phyloP scores from a whole-genome alignment of 2,329 filamentous ascomycete species.

The Claviceps pazoutovae region DNA sequence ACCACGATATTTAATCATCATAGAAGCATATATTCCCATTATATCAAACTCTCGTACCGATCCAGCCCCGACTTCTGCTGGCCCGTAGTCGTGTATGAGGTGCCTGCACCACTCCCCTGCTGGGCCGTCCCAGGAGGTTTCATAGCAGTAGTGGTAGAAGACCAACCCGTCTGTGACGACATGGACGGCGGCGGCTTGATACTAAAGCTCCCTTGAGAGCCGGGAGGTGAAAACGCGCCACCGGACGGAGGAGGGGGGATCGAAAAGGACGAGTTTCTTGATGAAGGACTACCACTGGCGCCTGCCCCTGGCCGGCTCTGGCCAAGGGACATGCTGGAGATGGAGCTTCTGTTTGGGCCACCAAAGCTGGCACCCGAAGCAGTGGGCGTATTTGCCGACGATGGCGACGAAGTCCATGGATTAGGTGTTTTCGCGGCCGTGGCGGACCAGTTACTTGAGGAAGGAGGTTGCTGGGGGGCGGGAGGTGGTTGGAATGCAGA shows the following conservation, averaged over 20 bases:
- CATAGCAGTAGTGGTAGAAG: neutral
- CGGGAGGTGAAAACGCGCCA: conserved; percentile 9
- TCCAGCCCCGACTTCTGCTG: conserved; percentile 42
- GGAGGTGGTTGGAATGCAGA: conserved; percentile 15
- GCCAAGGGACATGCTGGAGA: conserved; percentile 35
- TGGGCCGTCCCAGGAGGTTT: neutral
- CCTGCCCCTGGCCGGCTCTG: conserved; percentile 19
- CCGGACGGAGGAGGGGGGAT: conserved; percentile 42
- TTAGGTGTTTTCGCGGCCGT: conserved; percentile 26
- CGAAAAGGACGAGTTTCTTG: conserved; percentile 37
- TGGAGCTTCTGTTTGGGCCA: conserved; percentile 24
- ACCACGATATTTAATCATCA: too few species aligned
- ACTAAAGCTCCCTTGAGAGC: conserved; percentile 25
- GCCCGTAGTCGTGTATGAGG: conserved; percentile 10
- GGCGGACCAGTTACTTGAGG: conserved; percentile 37
- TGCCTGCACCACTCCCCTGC: neutral
- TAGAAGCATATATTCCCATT: conserved; percentile 4
- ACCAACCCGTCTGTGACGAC: neutral
- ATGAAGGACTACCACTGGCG: conserved; percentile 14
- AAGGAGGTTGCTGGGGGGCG: conserved; percentile 3
- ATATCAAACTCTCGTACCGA: conserved; percentile 55
- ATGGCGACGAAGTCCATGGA: conserved; percentile 28
- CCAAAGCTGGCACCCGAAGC: conserved; percentile 20
- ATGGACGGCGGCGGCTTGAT: conserved; percentile 30
- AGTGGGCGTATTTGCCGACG: conserved; percentile 6